Conservation (phyloP, 2,329 filamentous ascomycete genomes). For the Lecanicillium sp. region DNA sequence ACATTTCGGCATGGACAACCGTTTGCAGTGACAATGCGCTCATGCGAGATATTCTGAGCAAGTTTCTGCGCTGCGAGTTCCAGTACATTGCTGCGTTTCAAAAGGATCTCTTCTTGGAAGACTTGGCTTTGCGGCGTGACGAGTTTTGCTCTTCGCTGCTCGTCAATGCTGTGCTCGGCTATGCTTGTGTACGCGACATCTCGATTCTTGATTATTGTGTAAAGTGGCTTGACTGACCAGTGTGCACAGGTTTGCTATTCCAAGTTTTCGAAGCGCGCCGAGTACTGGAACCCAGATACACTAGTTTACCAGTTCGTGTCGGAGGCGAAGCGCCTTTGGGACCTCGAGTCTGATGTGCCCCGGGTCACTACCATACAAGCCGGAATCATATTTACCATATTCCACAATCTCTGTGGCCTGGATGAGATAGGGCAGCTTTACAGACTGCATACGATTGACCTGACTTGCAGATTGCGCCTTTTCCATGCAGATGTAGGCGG, state of each 20-base stretch:
- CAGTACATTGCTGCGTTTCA: constrained; percentile 23
- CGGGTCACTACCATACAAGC: constrained; percentile 28
- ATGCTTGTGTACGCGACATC: constrained; percentile 20
- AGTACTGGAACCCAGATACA: constrained; percentile 27
- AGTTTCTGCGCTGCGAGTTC: constrained; percentile 21
- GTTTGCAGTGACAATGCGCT: constrained; percentile 22
- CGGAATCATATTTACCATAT: constrained; percentile 22
- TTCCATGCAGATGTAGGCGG: constrained; percentile 14
- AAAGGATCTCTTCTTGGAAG: constrained; percentile 26
- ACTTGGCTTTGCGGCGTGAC: constrained; percentile 19
- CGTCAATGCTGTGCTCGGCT: constrained; percentile 25
- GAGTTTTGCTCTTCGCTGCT: constrained; percentile 26
- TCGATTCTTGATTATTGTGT: too few relatives aligned
- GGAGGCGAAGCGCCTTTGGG: constrained; percentile 30
- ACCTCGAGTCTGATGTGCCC: constrained; percentile 20
- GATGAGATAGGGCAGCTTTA: constrained; percentile 29
- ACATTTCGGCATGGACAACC: constrained; percentile 24
- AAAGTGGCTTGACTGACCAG: too few relatives aligned
- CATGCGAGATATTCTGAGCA: constrained; percentile 17
- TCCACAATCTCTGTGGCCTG: constrained; percentile 23
- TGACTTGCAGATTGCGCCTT: constrained; percentile 24
- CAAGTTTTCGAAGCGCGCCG: constrained; percentile 20
- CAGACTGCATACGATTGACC: constrained; percentile 19
- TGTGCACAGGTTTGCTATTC: too few relatives aligned
- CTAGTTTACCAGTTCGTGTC: constrained; percentile 27